These are phyloP conservation scores for Thuidium tamariscinum DNA, from an alignment of 225 moss, liverwort and hornwort genomes.

Conservation along the genomic window DNA sequence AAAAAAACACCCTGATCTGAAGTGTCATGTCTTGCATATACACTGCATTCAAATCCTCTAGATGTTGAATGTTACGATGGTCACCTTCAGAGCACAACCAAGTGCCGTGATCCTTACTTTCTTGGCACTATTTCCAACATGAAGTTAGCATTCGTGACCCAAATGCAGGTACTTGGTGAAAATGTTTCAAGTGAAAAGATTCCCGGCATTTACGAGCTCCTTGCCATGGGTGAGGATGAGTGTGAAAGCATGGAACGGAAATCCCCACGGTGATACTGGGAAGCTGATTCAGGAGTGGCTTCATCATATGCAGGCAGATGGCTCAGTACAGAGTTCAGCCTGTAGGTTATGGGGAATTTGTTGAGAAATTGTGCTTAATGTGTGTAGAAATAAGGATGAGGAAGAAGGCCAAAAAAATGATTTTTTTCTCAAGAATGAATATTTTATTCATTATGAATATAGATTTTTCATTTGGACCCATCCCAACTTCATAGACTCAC, in stretches of 20 bases:
- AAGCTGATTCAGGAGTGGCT: neutral
- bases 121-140: neutral
- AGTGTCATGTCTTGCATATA: neutral
- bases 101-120: neutral
- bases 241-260: neutral
- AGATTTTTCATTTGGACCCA: no score
- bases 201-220: conserved; percentile 17
- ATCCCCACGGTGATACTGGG: neutral
- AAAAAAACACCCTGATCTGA: no score
- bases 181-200: conserved; percentile 24
- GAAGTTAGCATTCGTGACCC: neutral
- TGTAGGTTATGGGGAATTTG: no score
- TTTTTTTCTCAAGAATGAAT: no score
- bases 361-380: no score
- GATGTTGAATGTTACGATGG: neutral
- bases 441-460: no score
- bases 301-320: neutral
- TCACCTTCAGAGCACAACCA: neutral
- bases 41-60: neutral
- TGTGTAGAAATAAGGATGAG: no score
- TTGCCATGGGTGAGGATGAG: neutral
- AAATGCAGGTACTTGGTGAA: conserved; percentile 24
- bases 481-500: no score
- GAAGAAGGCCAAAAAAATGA: no score
- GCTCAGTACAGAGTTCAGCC: no score